These are phyloP conservation scores for Alisma plantagoaquatica DNA, from an alignment of 106 monocot species.

Conservation along the genomic window DNA sequence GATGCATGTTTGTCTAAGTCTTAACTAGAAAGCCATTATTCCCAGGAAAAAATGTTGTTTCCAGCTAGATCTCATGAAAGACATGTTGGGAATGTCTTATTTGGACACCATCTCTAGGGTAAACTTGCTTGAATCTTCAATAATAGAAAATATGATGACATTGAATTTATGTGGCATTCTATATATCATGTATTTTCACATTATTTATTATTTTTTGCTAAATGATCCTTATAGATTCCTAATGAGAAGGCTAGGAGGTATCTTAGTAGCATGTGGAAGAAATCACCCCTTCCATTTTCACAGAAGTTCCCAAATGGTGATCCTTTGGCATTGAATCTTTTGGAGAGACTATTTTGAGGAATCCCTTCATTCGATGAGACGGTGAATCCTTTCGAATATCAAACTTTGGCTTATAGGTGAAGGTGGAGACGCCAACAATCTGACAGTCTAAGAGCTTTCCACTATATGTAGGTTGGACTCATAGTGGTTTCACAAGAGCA, in stretches of 20 bases:
- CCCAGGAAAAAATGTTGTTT: not conserved
- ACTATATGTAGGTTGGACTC: too few relatives aligned
- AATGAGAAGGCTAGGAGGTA: slow-evolving; percentile 91
- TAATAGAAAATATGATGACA: not conserved
- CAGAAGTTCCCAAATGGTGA: slow-evolving; percentile 84
- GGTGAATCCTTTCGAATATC: too few relatives aligned
- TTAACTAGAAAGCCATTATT: not conserved
- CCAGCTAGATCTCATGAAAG: not conserved
- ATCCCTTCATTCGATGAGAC: too few relatives aligned
- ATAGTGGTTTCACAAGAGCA: too few relatives aligned
- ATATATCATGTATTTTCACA: too few relatives aligned
- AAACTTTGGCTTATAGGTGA: too few relatives aligned
- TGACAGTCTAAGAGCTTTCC: too few relatives aligned
- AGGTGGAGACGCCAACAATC: too few relatives aligned
- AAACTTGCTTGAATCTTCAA: slow-evolving; percentile 8
- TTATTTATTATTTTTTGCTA: too few relatives aligned
- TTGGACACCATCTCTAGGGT: not conserved
- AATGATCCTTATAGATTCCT: too few relatives aligned
- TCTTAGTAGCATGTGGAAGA: slow-evolving; percentile 76
- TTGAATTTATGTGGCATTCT: too few relatives aligned
- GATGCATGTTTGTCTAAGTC: not conserved
- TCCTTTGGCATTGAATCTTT: slow-evolving; percentile 62
- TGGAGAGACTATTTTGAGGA: slow-evolving; percentile 81
- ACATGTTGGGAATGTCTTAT: not conserved
- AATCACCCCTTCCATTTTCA: slow-evolving; percentile 56